These are phyloP conservation scores for Eucalyptus coolabah DNA, from an alignment of 345 rosid species.

Conservation along the genomic window DNA sequence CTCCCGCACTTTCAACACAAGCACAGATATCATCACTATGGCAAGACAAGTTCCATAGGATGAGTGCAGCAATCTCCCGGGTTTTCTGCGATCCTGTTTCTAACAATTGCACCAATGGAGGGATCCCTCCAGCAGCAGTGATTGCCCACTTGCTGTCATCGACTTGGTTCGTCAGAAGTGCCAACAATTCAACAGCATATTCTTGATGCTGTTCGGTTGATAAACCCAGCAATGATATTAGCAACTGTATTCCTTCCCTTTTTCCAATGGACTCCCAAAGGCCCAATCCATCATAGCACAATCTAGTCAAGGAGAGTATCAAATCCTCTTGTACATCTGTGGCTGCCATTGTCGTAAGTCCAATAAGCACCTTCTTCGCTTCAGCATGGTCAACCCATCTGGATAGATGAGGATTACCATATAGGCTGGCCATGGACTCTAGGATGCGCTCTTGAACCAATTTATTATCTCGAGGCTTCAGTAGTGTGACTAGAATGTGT, in stretches of 20 bases:
- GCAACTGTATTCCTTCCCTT: slow-evolving; percentile 78
- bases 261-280: slow-evolving; percentile 78
- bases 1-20: slow-evolving; percentile 89
- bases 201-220: slow-evolving; percentile 91
- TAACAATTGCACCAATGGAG: slow-evolving; percentile 77
- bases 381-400: slow-evolving; percentile 50
- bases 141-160: slow-evolving; percentile 97
- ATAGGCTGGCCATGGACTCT: slow-evolving; percentile 91
- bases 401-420: slow-evolving; percentile 52
- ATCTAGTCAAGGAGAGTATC: slow-evolving; percentile 42
- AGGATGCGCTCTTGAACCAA: slow-evolving; percentile 72
- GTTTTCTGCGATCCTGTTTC: slow-evolving; percentile 83
- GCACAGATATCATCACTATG: slow-evolving; percentile 87
- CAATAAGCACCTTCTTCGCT: slow-evolving; percentile 72
- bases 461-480: slow-evolving; percentile 58
- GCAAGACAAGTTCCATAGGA: slow-evolving; percentile 72
- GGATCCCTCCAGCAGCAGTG: slow-evolving; percentile 96
- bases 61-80: slow-evolving; percentile 64
- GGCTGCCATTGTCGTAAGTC: slow-evolving; percentile 64
- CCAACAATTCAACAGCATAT: slow-evolving; percentile 60
- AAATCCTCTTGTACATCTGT: slow-evolving; percentile 56
- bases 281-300: slow-evolving; percentile 38
- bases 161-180: slow-evolving; percentile 59
- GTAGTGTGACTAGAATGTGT: slow-evolving; percentile 36
- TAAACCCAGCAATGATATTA: slow-evolving; percentile 74